These are phyloP conservation scores for Diaporthe ampelina DNA, from an alignment of 2,329 filamentous ascomycete species.

Conservation along the genomic window DNA sequence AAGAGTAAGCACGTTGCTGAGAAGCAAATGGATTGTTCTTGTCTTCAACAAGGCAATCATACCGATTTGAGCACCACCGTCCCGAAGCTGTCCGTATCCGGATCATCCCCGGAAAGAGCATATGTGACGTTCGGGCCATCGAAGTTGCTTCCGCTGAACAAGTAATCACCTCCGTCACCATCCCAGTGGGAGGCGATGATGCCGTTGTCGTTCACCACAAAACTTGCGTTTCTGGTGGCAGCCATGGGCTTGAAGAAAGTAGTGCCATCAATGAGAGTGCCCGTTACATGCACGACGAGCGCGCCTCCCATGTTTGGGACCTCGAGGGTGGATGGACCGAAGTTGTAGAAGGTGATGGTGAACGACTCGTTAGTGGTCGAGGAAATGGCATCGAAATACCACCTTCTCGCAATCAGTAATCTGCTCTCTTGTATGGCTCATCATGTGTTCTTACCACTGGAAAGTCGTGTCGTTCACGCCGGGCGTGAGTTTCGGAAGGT, in stretches of 20 bases:
- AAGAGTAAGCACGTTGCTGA: neutral
- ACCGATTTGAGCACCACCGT: neutral
- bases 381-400: neutral
- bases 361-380: neutral
- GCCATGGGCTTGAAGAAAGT: neutral
- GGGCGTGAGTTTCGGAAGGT: neutral
- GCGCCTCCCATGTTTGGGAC: neutral
- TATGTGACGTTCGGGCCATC: neutral
- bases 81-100: neutral
- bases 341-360: neutral
- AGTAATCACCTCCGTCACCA: neutral
- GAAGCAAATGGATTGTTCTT: no score
- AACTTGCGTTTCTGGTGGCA: neutral
- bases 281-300: neutral
- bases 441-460: neutral
- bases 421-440: no score
- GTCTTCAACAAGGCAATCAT: neutral
- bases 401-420: neutral
- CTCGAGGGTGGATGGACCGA: neutral
- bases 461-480: neutral
- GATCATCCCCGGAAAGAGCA: neutral
- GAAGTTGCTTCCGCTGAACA: neutral
- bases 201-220: neutral
- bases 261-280: neutral
- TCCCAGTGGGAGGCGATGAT: neutral